A percentile compares a stretch with the other conserved stretches of the same genome.
phyloP scores from a whole-genome alignment of 1,139 yeast species.

The Geotrichum fermentans region DNA sequence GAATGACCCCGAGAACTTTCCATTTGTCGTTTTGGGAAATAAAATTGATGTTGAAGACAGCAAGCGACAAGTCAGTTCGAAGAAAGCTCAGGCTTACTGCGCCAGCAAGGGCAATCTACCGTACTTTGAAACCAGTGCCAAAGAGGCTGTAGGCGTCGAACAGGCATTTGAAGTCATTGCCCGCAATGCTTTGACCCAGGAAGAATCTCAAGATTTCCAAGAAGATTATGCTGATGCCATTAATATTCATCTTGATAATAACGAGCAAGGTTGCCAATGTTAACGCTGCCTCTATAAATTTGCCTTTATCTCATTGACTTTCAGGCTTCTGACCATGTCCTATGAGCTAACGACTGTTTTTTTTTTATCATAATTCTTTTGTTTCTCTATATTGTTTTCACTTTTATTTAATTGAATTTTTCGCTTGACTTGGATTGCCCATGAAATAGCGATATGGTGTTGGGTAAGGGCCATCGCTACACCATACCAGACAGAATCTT shows the following conservation, averaged over 20 bases:
- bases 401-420: not conserved
- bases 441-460: too few relatives aligned
- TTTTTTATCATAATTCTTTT: not conserved
- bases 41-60: constrained; percentile 92
- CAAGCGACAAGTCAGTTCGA: constrained; percentile 74
- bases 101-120: constrained; percentile 86
- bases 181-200: constrained; percentile 87
- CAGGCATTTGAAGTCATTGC: constrained; percentile 95
- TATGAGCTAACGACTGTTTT: not conserved
- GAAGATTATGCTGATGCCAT: constrained; percentile 96
- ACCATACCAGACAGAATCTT: too few relatives aligned
- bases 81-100: constrained; percentile 83
- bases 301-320: not conserved
- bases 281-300: constrained; percentile 31
- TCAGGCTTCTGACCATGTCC: not conserved
- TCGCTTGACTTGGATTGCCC: too few relatives aligned
- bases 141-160: constrained; percentile 89
- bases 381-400: not conserved
- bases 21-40: constrained; percentile 90
- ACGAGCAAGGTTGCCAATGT: constrained; percentile 72
- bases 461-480: too few relatives aligned
- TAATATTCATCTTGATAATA: constrained; percentile 86
- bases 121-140: constrained; percentile 89
- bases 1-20: constrained; percentile 88
- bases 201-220: constrained; percentile 77